Evolutionary conservation across 495 filamentous ascomycete species (phyloP), one percentile per base, ranked within the genome.

Genomic region (Achaetomiella virescens): DNA sequence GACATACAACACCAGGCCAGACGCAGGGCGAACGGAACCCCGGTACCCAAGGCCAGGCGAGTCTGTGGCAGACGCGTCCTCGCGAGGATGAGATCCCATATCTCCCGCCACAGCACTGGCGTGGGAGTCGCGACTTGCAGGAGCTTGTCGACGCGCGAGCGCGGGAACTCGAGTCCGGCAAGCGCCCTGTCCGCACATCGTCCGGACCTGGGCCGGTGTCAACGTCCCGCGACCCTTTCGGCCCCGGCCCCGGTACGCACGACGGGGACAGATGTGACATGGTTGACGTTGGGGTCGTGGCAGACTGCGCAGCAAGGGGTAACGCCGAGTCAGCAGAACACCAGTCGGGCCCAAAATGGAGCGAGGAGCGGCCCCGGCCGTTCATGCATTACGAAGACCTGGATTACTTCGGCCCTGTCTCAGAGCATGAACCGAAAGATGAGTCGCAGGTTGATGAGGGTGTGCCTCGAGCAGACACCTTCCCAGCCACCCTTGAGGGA

Each of bases 301-400:
- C 15, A 41, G 38, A 8, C 15, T 41, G 15, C 15, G 38, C 38
- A 3, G n/a, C 38, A 41, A n/a, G 38, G 17, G 3, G 15, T 12
- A 18, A 6, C 2, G 38, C 15, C 3, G 20, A 8, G 9, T 11
- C 18, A 43, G 6, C 6, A 20, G 41, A 31, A 9, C 41, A 22
- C 20, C 18, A n/a, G 38, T 17, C 15, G 38, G 38, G 6, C 4
- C 11, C 11, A 18, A 24, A 10, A 17, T n/a, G 42, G 15, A 21
- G 21, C 11, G 11, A 27, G 2, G 4, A 10, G 2, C n/a, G 42
- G 9, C n/a, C n/a, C n/a, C n/a, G 46, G 1, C 66, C 66, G 5
- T 68, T 64, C n/a, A 68, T 69, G 66, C 66, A 69, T 36, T 69
- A 69, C 54, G 61, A 69, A 47, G 64, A 69, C 42, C n/a, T 66